Evolutionary conservation across 768 basidiomycete genomes (phyloP).

Genomic region (Kwoniella heveanensis): DNA sequence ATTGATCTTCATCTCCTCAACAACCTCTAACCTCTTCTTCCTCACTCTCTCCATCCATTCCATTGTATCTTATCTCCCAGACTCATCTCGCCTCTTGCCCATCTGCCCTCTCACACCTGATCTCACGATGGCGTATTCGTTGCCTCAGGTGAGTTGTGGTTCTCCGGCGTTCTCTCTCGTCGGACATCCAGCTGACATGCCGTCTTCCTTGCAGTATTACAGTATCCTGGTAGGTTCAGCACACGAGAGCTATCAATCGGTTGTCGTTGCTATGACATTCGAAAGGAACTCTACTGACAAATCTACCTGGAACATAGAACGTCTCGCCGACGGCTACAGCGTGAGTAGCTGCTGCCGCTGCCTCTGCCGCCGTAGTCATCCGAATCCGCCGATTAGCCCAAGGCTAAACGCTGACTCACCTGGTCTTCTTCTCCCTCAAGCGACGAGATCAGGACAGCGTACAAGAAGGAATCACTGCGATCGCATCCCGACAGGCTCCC

Average conservation of each 20-base stretch:
- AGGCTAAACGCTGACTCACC: not conserved
- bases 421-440: slow-evolving; percentile 29
- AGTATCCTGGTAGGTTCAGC: slow-evolving; percentile 40
- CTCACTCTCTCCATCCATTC: not conserved
- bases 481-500: slow-evolving; percentile 85
- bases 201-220: slow-evolving; percentile 34
- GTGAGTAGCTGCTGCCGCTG: too few relatives aligned
- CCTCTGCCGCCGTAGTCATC: too few relatives aligned
- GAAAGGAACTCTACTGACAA: slow-evolving; percentile 1
- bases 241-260: too few relatives aligned
- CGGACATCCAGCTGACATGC: slow-evolving; percentile 15
- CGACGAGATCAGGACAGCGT: slow-evolving; percentile 51
- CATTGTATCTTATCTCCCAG: too few relatives aligned
- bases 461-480: slow-evolving; percentile 60
- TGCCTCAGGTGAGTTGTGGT: slow-evolving; percentile 38
- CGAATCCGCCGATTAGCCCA: too few relatives aligned
- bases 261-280: too few relatives aligned
- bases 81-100: not conserved
- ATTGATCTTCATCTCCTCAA: not conserved
- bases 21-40: not conserved
- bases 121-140: slow-evolving; percentile 31
- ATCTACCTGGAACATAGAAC: slow-evolving; percentile 25
- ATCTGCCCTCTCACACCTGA: not conserved
- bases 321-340: slow-evolving; percentile 39
- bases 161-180: too few relatives aligned